Base-by-base conservation (phyloP, 2,329 filamentous ascomycete species). In the Fusarium oxysporum region DNA sequence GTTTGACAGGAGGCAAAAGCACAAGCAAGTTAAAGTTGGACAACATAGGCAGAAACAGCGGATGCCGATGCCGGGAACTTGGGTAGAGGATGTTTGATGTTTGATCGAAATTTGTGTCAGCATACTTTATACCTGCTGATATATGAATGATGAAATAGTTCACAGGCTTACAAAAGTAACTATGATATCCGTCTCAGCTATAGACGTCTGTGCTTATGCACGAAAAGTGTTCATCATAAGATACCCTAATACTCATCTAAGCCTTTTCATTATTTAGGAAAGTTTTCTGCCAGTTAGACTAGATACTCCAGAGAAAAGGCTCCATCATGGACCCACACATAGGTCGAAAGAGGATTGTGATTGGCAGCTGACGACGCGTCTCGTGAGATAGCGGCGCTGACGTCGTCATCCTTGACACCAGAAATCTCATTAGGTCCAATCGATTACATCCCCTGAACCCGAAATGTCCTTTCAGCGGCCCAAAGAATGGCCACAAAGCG, bases 291-390 rank as follows among this genome's bases (percentile, higher is more conserved):
- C 28, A 6, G 30, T 30, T 10, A 30, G 30, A 30, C 8, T 10
- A 30, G 30, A 11, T 44, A 28, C 43, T 25, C 43, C 30, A 30
- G 43, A 45, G 25, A 28, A 11, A 6, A 3, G 43, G 40, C 8
- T n/a, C 40, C 23, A 43, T 16, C 10, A 19, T 9, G 6, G 21
- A 7, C 37, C 57, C 57, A 37, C 57, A 37, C 14, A 23, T 37
- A 8, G 1, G 1, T 2, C 8, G 1, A 17, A 3, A 6, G 6
- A 21, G 19, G 1, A 7, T 7, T 23, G 2, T 64, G 44, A 68
- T 69, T 69, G 65, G 65, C 11, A 17, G n/a, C 8, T 3, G 30
- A 9, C 12, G 45, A 70, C 65, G 51, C 58, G 58, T 69, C 45
- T 38, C 1, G 6, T 21, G 10, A 53, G 65, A 51, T 48, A 53